phyloP scores from a whole-genome alignment of 345 rosid genomes.

The Populus nigra region DNA sequence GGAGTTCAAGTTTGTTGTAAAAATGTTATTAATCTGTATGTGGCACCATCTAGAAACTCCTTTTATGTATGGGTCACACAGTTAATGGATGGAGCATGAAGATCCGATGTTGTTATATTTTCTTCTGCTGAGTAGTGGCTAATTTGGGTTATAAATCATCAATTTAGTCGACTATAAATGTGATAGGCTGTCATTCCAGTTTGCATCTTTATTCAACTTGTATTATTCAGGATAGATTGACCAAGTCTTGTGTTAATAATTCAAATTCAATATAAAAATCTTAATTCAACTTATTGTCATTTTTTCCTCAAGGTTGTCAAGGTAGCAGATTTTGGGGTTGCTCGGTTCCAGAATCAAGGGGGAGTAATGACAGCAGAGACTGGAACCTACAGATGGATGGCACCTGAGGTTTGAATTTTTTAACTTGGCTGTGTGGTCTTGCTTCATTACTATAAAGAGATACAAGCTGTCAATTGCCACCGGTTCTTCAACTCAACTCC shows the following conservation, averaged over 20 bases:
- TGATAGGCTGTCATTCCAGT: background rate
- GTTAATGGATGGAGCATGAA: background rate
- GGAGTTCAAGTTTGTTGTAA: background rate
- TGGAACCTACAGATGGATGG: slow-evolving; percentile 90
- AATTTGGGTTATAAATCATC: background rate
- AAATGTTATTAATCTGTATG: background rate
- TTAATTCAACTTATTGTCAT: background rate
- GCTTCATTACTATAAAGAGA: background rate
- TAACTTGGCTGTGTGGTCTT: background rate
- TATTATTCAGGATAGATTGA: background rate
- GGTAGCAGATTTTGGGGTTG: slow-evolving; percentile 80
- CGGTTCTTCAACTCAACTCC: background rate
- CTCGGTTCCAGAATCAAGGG: slow-evolving; percentile 62
- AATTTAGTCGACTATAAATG: background rate
- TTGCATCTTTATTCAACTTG: background rate
- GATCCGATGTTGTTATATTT: background rate
- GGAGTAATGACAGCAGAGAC: slow-evolving; percentile 85
- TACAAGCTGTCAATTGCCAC: background rate
- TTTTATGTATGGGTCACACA: background rate
- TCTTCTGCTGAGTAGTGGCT: background rate
- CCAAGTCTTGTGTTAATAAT: background rate
- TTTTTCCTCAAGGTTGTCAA: slow-evolving; percentile 56
- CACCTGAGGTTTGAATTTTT: slow-evolving; percentile 62
- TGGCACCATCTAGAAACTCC: background rate
- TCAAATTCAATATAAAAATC: background rate